Base-by-base conservation (phyloP, 495 filamentous ascomycete genomes). In the Parathielavia hyrcaniae region DNA sequence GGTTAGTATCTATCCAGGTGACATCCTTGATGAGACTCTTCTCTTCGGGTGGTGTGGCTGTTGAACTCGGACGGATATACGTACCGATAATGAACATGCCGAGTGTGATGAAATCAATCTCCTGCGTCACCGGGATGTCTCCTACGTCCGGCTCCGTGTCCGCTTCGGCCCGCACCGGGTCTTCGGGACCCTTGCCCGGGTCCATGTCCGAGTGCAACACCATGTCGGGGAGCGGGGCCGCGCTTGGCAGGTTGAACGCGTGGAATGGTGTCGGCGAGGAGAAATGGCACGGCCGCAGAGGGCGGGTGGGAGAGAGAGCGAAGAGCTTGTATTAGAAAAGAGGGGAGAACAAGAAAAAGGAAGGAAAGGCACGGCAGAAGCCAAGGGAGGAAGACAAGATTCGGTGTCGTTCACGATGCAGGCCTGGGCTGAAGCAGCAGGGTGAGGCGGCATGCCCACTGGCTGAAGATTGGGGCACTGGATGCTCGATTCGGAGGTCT, bases 31-130 rank as follows among this genome's bases (percentile, higher is more conserved):
- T 30, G 26, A 30, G 26, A 30, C 26, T 30, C n/a, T n/a, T n/a
- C n/a, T n/a, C n/a, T n/a, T n/a, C n/a, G n/a, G n/a, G 26, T 30
- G 26, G 26, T 30, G 26, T 30, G 26, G 26, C 3, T 6, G 6
- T 30, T n/a, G n/a, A n/a, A n/a, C n/a, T n/a, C n/a, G n/a, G n/a
- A 38, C 9, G 35, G 10, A 2, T 4, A 38, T 2, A 30, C 26
- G 26, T 30, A 30, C 26, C 26, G 6, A 30, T 30, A 30, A 30
- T 43, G 40, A 50, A 14, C 92, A 97, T 96, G 66, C 90, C 92
- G 65, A 97, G 68, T 1, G 91, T 95, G 62, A 86, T 87, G 65
- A 96, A 91, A 58, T 91, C 87, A 49, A 91, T 82, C 60, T 73
- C 73, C 53, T 76, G 75, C 34, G 16, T 44, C 20, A 52, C 48